Percentiles rank a stretch among this genome's conserved stretches.
These are phyloP conservation scores for Kazachstania viticola DNA, from an alignment of 805 yeast species.

Conservation along the genomic window DNA sequence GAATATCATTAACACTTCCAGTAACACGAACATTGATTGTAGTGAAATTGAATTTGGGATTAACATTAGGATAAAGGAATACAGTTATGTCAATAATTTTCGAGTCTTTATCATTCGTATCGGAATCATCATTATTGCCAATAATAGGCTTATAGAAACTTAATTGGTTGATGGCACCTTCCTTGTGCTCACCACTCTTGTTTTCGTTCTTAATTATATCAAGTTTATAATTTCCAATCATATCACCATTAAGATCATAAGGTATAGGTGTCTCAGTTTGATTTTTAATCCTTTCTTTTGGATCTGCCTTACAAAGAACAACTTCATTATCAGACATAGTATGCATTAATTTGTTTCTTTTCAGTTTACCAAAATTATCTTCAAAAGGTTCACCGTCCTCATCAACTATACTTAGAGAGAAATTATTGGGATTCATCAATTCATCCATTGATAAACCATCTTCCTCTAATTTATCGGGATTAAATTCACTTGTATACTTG, in stretches of 20 bases:
- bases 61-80: constrained; percentile 25
- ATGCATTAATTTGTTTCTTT: constrained; percentile 49
- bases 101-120: constrained; percentile 14
- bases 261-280: constrained; percentile 46
- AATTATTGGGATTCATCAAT: constrained; percentile 21
- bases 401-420: constrained; percentile 59
- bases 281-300: constrained; percentile 36
- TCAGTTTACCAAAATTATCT: constrained; percentile 77
- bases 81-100: constrained; percentile 23
- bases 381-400: constrained; percentile 93
- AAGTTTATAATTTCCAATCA: neutral
- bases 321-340: constrained; percentile 76
- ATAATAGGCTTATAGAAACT: constrained; percentile 31
- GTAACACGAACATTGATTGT: constrained; percentile 25
- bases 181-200: constrained; percentile 4
- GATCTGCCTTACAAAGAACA: constrained; percentile 54
- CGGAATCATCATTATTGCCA: constrained; percentile 11
- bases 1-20: constrained; percentile 28
- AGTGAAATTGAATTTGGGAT: constrained; percentile 20
- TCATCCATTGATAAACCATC: constrained; percentile 11
- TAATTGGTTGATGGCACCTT: constrained; percentile 19
- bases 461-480: constrained; percentile 12
- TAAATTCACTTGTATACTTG: constrained; percentile 12
- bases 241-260: constrained; percentile 12
- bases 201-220: neutral